phyloP scores from a whole-genome alignment of 2,329 filamentous ascomycete genomes.

The Pseudogymnoascus sp. region DNA sequence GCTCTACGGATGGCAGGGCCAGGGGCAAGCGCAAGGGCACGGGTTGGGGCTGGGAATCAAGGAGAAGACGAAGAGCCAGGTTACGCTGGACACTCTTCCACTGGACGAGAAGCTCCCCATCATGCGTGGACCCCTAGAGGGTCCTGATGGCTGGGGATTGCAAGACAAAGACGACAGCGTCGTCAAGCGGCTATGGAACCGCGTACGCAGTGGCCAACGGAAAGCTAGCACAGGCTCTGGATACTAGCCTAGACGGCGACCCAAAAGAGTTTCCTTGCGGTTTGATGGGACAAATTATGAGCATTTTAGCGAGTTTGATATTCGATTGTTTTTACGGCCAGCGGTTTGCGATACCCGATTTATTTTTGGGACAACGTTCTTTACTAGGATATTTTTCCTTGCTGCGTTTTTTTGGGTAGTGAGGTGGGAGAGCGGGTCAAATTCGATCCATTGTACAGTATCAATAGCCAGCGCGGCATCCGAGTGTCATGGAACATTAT shows the following conservation, averaged over 20 bases:
- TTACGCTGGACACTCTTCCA: conserved; percentile 47
- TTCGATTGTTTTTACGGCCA: background rate
- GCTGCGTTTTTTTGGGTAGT: background rate
- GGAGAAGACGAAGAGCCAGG: conserved; percentile 34
- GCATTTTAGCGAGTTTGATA: conserved; percentile 7
- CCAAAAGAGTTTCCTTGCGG: background rate
- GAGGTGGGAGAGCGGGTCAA: background rate
- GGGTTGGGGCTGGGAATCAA: conserved; percentile 18
- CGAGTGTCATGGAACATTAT: conserved; percentile 1
- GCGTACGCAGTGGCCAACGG: background rate
- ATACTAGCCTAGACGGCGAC: background rate
- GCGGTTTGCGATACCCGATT: conserved; percentile 3
- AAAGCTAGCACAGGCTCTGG: background rate
- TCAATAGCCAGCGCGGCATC: conserved; percentile 1
- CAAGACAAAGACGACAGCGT: conserved; percentile 43
- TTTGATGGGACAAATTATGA: background rate
- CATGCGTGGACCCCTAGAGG: conserved; percentile 29
- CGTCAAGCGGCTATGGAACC: conserved; percentile 56
- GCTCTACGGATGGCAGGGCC: conserved; percentile 59
- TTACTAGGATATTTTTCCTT: conserved; percentile 4
- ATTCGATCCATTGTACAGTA: background rate
- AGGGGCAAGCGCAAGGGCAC: background rate
- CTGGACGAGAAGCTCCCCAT: conserved; percentile 44
- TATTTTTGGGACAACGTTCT: background rate
- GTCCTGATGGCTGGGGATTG: conserved; percentile 33